Evolutionary conservation across 441 rosid genomes (phyloP), one percentile per base, ranked within the genome.

Genomic region (Erodium moschatum): DNA sequence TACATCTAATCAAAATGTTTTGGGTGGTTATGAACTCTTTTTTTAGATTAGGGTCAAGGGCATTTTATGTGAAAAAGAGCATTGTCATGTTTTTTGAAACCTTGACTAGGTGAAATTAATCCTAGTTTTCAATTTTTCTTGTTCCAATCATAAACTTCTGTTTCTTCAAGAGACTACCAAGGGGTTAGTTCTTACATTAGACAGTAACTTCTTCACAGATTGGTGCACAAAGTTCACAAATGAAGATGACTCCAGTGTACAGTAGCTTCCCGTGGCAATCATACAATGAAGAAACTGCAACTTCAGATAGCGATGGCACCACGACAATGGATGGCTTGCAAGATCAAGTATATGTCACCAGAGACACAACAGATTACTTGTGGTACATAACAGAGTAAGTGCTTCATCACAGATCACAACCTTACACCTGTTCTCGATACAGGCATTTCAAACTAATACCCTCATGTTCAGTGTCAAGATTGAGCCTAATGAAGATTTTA

Each of bases 401-500:
- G n/a, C 16, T 52, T 52, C 21, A 52, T 5, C 0, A 52, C 40
- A 13, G 44, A 69, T 21, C 60, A 52, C 2, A 33, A 40, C 24
- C 6, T 16, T 5, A 5, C 38, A 33, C 38, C 6, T 5, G 38
- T 33, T 33, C 38, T 33, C 6, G 38, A 33, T 33, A 33, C 38
- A 33, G 46, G 8, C 18, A 50, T 50, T 52, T 52, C 20, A n/a
- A 52, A 52, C 3, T 2, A 13, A 13, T 50, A 50, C 12, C 12
- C 58, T 16, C 60, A 16, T 52, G 60, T 1, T 15, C 81, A 95
- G 98, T 72, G 85, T 95, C 78, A 87, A 92, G 79, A 85, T 95
- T 19, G 85, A 85, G 15, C 79, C 80, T 64, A 78, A 89, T 16
- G 97, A 95, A 76, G 85, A 89, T 70, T 95, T 90, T 80, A 85